Base-by-base conservation (phyloP, 352 stramenopile genomes). In the Pythium rhizo-oryzae region DNA sequence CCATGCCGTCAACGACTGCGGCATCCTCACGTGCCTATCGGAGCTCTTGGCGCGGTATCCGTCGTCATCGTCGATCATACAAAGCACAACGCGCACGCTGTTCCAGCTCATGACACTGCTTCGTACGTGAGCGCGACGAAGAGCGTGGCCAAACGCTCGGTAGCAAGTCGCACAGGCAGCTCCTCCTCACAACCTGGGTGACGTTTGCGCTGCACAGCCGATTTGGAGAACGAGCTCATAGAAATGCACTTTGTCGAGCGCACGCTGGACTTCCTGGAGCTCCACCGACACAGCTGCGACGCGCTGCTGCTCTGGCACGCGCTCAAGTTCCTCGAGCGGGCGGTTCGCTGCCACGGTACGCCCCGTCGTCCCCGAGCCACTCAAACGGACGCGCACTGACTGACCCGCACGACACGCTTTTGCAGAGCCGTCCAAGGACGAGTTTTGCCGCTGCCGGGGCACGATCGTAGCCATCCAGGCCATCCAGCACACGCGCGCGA, bases 251-350 rank as follows among this genome's bases (percentile, higher is more conserved):
- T 87, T 19, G 15, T 87, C 11, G 70, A 81, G 25, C 75, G 74
- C 47, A 46, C 71, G 4, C 58, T 87, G 13, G 70, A 75, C 19
- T 67, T 79, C 43, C 57, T 90, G 15, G 72, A 82, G 24, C 24
- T 70, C 35, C 60, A 69, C 28, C 62, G 47, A 23, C 43, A 67
- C 53, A 43, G 55, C 28, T 64, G 52, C 23, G 59, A 76, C 37
- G 75, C 78, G 21, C 66, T 82, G 59, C 37, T 74, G 35, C 69
- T 84, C n/a, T 90, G 82, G 80, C 76, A 90, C 43, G 69, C 76
- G 15, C 54, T 79, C 69, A 88, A 87, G 67, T 78, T 87, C 23
- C 30, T 88, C 15, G 82, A 90, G 62, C 50, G 87, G 7, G 61
- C 46, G 4, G 52, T 74, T 35, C 80, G 80, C 39, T 55, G 79